Base-by-base conservation (phyloP, 1,284 basidiomycete genomes). In the Ganoderma leucocontextum region DNA sequence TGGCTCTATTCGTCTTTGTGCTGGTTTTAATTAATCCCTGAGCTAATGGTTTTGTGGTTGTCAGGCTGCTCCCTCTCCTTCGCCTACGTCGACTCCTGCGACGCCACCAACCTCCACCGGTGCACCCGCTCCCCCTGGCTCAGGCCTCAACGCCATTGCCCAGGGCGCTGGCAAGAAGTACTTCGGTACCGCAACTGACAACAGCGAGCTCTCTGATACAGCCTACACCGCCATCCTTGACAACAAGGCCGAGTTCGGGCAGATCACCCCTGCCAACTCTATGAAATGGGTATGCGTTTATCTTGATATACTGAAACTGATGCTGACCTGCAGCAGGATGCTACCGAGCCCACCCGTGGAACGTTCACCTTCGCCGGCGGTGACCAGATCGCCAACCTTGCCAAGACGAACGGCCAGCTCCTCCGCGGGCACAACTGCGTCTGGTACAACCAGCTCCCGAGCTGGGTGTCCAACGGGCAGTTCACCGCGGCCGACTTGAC, bases 181-280 rank as follows among this genome's bases (percentile, higher is more conserved):
- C 80, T 88, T 89, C 67, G 89, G 89, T 33, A 82, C 85, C 22
- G 88, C 88, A n/a, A 89, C 87, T 4, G 87, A 88, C 76, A 89
- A 89, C 73, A 79, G 80, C 17, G 86, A 88, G 75, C 78, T 89
- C 52, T 81, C 76, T 0, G 84, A 90, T 71, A 69, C 76, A 0
- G 72, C 84, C 7, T 90, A 89, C 74, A 78, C 82, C 38, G 72
- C 75, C 19, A 79, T 80, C 72, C 78, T 87, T 68, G 81, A 80
- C 72, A 81, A 87, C 74, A 82, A 75, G 55, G 74, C 74, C 3
- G 80, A 84, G 67, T 89, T 88, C 70, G 81, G 80, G 36, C 85
- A 86, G 71, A 78, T 87, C 63, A 88, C 87, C 4, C 81, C 87
- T 13, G 85, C 81, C 13, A 87, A 87, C 75, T 85, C 82, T 70